Evolutionary conservation across 2,329 filamentous ascomycete species (phyloP).

Genomic region (Chrysosporium keratinophilum): DNA sequence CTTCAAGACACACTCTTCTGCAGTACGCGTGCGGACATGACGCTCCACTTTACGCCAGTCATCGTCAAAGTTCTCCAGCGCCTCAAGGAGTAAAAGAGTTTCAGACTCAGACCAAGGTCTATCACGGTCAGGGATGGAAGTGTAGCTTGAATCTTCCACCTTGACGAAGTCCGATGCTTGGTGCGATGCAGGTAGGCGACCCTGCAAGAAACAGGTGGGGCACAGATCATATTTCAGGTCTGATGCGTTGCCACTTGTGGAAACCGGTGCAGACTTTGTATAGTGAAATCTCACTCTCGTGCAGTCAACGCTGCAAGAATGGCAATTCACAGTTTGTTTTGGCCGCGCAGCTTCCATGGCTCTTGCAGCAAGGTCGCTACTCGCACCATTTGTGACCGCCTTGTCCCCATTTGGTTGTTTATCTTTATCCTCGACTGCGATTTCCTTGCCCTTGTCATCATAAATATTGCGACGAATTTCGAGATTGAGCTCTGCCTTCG

Average conservation of each 20-base stretch:
- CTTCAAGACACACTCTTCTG: slow-evolving; percentile 93
- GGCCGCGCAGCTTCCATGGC: slow-evolving; percentile 51
- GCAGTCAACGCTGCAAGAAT: slow-evolving; percentile 87
- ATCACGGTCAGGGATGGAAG: slow-evolving; percentile 67
- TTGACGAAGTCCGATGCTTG: slow-evolving; percentile 73
- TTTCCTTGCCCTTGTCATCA: slow-evolving; percentile 78
- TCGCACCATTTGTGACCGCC: slow-evolving; percentile 52
- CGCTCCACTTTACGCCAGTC: slow-evolving; percentile 91
- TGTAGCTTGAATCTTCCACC: slow-evolving; percentile 78
- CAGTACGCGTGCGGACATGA: slow-evolving; percentile 79
- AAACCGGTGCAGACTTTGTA: slow-evolving; percentile 51
- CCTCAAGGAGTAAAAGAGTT: slow-evolving; percentile 78
- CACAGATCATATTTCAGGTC: slow-evolving; percentile 76
- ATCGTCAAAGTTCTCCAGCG: slow-evolving; percentile 83
- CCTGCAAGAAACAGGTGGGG: slow-evolving; percentile 79
- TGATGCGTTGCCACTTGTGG: slow-evolving; percentile 44
- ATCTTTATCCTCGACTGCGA: slow-evolving; percentile 55
- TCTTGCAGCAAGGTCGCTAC: slow-evolving; percentile 53
- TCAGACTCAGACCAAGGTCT: slow-evolving; percentile 87
- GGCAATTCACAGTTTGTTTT: slow-evolving; percentile 66
- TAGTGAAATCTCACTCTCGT: slow-evolving; percentile 61
- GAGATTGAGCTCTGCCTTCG: slow-evolving; percentile 78
- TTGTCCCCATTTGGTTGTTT: slow-evolving; percentile 61
- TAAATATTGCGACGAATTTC: slow-evolving; percentile 92
- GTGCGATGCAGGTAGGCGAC: slow-evolving; percentile 69